phyloP scores from a whole-genome alignment of 2,329 filamentous ascomycete genomes.

The Aschersonia sp. region DNA sequence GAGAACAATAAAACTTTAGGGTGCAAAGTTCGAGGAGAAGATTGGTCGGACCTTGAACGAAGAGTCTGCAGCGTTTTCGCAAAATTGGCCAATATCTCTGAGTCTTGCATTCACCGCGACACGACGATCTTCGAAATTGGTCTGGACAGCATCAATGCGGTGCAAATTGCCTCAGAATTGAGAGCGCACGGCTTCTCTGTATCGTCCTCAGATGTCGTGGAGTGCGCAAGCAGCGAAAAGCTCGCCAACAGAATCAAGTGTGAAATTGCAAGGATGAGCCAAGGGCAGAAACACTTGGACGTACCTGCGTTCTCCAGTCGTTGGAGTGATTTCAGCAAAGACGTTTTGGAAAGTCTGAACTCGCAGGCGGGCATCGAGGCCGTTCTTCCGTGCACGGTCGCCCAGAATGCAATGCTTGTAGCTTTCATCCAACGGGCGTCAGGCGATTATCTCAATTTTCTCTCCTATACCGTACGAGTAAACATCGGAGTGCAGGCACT shows the following conservation, averaged over 20 bases:
- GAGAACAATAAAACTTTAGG: slow-evolving; percentile 5
- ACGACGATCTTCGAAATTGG: slow-evolving; percentile 81
- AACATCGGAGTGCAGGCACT: slow-evolving; percentile 26
- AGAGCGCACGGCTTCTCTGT: slow-evolving; percentile 42
- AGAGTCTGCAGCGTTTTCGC: slow-evolving; percentile 42
- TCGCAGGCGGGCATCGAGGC: slow-evolving; percentile 29
- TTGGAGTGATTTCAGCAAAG: slow-evolving; percentile 13
- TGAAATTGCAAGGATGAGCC: slow-evolving; percentile 2
- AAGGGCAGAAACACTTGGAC: slow-evolving; percentile 14
- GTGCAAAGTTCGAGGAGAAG: slow-evolving; percentile 8
- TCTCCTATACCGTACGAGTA: slow-evolving; percentile 36
- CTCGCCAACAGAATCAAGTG: slow-evolving; percentile 17
- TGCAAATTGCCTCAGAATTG: slow-evolving; percentile 59
- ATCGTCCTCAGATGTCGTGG: slow-evolving; percentile 61
- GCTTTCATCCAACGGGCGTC: slow-evolving; percentile 57
- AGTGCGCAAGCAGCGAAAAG: slow-evolving; percentile 33
- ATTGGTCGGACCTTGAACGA: slow-evolving; percentile 37
- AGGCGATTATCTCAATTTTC: slow-evolving; percentile 59
- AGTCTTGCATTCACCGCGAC: slow-evolving; percentile 34
- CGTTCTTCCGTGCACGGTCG: slow-evolving; percentile 62
- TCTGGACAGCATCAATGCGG: slow-evolving; percentile 77
- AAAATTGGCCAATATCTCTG: slow-evolving; percentile 37
- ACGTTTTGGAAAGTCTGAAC: slow-evolving; percentile 2
- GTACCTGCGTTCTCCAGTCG: slow-evolving; percentile 19
- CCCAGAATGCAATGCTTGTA: slow-evolving; percentile 68